Percentiles rank a stretch among this genome's conserved stretches.
Evolutionary conservation across 257 asterid species (phyloP).

Genomic region (Penstemon newberryi): DNA sequence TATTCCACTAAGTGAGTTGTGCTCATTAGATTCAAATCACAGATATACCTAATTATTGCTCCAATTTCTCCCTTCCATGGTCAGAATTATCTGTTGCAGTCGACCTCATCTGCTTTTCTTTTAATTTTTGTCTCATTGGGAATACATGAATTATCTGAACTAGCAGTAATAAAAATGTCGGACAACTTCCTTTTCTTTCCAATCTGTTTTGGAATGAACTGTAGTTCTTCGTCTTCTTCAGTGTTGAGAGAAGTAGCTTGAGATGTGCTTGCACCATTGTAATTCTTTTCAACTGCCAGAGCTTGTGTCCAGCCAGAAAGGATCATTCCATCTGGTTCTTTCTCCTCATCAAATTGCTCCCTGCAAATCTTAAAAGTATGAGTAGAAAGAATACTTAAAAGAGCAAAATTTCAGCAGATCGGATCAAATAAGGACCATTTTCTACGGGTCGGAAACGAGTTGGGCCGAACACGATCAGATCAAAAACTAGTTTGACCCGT

Average conservation of each 20-base stretch:
- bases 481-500: background rate
- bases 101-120: slow-evolving; percentile 46
- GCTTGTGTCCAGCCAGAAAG: slow-evolving; percentile 85
- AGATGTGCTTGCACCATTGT: slow-evolving; percentile 67
- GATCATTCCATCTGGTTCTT: slow-evolving; percentile 91
- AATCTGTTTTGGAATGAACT: slow-evolving; percentile 39
- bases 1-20: slow-evolving; percentile 43
- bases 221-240: slow-evolving; percentile 65
- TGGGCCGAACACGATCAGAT: background rate
- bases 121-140: slow-evolving; percentile 34
- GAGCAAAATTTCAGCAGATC: no score
- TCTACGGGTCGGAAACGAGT: no score
- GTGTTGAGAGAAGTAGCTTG: slow-evolving; percentile 38
- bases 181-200: slow-evolving; percentile 73
- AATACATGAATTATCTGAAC: slow-evolving; percentile 27
- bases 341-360: slow-evolving; percentile 89
- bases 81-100: slow-evolving; percentile 31
- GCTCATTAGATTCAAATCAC: slow-evolving; percentile 21
- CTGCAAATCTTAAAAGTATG: slow-evolving; percentile 37
- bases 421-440: no score
- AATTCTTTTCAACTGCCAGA: slow-evolving; percentile 46
- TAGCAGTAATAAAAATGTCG: slow-evolving; percentile 31
- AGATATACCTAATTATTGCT: slow-evolving; percentile 32
- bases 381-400: background rate
- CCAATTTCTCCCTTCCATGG: slow-evolving; percentile 48